Base-by-base conservation (phyloP, 2,329 filamentous ascomycete genomes). In the Colletotrichum caudatum region DNA sequence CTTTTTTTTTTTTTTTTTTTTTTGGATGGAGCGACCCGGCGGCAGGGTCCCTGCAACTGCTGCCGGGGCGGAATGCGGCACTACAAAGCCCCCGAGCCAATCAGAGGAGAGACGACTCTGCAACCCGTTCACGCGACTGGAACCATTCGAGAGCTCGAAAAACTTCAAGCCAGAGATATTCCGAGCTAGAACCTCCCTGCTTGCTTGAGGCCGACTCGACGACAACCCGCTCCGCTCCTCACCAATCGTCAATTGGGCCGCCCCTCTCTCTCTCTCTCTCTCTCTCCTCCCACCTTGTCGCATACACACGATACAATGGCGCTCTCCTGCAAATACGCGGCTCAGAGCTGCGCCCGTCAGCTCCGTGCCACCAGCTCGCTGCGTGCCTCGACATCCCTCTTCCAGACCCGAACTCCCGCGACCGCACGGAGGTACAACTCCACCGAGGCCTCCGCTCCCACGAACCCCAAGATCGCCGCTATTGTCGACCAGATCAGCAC, bases 401-500 rank as follows among this genome's bases (percentile, higher is more conserved):
- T 85, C 66, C 84, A 84, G 81, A 86, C 81, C 77, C 85, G 84
- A 79, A 83, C 82, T 76, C 78, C 83, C 67, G 79, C 82, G 53
- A 80, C 82, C 75, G 80, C 90, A 80, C 90, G 93, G 84, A 91
- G 96, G 89, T 95, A 94, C 92, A 93, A 96, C 84, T 95, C 94
- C 74, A 95, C 94, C 77, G 93, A 95, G 78, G 90, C 90, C 69
- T 86, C 87, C 66, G 83, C 86, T 69, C 82, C 89, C 77, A 67
- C 68, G 58, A 97, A 93, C 84, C 94, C 96, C 74, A 99, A 99
- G 89, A 97, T 99, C 78, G 84, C 91, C 77, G 90, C 89, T 72
- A 99, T 99, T 80, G 96, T 99, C 79, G 95, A 99, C 82, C 95
- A 99, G 85, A 99, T 99, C 83, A 97, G 95, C 85, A 92, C 96